Percentiles rank a stretch among this genome's conserved stretches.
These are phyloP conservation scores for Vitis hybrid DNA, from an alignment of 177 flowering plant species.

Conservation along the genomic window DNA sequence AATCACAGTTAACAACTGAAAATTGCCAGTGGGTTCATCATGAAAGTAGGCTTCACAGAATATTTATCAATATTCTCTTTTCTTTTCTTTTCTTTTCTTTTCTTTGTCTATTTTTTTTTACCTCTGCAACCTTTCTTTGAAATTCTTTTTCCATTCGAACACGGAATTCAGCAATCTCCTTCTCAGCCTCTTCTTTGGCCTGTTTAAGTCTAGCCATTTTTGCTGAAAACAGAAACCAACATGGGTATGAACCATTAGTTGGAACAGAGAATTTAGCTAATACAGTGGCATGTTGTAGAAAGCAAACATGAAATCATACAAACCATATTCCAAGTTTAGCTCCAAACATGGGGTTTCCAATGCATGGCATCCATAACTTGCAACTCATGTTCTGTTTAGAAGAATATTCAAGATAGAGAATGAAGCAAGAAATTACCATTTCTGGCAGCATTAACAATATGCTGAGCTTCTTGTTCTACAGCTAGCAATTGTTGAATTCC, in stretches of 20 bases:
- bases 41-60: background rate
- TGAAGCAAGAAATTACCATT: conserved; percentile 38
- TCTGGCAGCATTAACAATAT: conserved; percentile 79
- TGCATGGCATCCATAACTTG: background rate
- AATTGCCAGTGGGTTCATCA: too few relatives aligned
- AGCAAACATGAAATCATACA: background rate
- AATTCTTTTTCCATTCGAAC: conserved; percentile 74
- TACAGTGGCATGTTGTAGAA: background rate
- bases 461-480: conserved; percentile 91
- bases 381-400: too few relatives aligned
- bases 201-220: conserved; percentile 83
- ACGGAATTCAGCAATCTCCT: conserved; percentile 81
- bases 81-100: too few relatives aligned
- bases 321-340: background rate
- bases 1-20: background rate
- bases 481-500: conserved; percentile 78
- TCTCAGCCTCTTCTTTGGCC: conserved; percentile 93
- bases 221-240: conserved; percentile 33
- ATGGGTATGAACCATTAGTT: background rate
- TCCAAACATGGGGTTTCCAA: background rate
- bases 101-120: background rate
- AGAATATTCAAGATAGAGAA: background rate
- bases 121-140: conserved; percentile 49
- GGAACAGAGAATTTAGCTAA: background rate
- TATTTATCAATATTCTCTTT: too few relatives aligned